Evolutionary conservation across 1,284 basidiomycete species (phyloP), one percentile per base, ranked within the genome.

Genomic region (Sphaerobolus stellatus): DNA sequence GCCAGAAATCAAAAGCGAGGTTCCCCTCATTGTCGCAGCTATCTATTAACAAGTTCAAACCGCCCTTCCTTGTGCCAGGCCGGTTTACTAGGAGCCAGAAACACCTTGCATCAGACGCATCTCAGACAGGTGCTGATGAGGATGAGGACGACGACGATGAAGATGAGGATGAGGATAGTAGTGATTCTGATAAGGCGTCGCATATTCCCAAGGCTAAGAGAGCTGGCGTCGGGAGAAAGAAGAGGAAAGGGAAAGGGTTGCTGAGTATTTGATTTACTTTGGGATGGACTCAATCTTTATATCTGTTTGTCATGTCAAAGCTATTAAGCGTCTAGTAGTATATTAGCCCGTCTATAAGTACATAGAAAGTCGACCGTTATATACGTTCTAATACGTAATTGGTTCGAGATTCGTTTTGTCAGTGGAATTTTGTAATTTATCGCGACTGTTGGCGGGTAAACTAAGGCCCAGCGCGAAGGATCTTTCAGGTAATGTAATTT

Each of bases 1-100:
- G 34, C 16, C 5, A 18, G 13, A 8, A 24, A 1, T 20, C 47
- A 2, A 54, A 49, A 28, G 48, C 52, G 20, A 27, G 29, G 11
- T 54, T 54, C 22, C 52, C 52, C 3, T 54, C 52, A 11, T 36
- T 54, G 33, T 54, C 52, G 24, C 45, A 54, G 18, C 28, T 54
- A 31, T 29, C 33, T 20, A 48, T 54, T 18, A 45, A 54, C 52
- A 54, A 54, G 20, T 54, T 54, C 46, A 29, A 28, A n/a, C 52
- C 52, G 6, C 41, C 46, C 3, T 54, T 54, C 30, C 45, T 48
- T 20, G 30, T 54, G 46, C 33, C 31, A 18, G 34, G 18, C 24
- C 30, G 25, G 4, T 38, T 25, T 29, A 34, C 18, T 30, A 8
- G 20, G 13, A 44, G 27, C 27, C 31, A 54, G 36, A 27, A 16